A percentile compares a stretch with the other conserved stretches of the same genome.
Conservation (phyloP, 345 rosid genomes). For the Euphorbia peplus region DNA sequence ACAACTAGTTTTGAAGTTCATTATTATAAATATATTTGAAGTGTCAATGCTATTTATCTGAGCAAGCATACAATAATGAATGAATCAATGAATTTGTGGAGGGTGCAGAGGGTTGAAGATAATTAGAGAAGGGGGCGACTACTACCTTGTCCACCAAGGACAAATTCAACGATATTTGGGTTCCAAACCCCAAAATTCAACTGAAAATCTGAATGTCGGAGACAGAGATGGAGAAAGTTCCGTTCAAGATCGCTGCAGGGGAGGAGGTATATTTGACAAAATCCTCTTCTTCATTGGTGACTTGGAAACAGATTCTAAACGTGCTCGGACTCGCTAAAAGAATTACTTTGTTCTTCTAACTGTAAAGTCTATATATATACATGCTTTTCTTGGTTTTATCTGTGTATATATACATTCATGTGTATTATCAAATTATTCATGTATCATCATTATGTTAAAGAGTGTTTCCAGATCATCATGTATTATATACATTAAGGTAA, state of each 20-base stretch:
- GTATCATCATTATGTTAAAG: too few relatives aligned
- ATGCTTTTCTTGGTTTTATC: too few relatives aligned
- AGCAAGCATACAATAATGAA: too few relatives aligned
- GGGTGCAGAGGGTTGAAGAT: slow-evolving; percentile 51
- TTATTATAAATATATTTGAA: too few relatives aligned
- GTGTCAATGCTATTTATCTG: too few relatives aligned
- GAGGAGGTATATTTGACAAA: slow-evolving; percentile 41
- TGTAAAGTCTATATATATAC: too few relatives aligned
- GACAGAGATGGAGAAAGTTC: slow-evolving; percentile 16
- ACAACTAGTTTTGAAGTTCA: too few relatives aligned
- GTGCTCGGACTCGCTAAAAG: slow-evolving; percentile 17
- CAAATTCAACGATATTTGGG: slow-evolving; percentile 51
- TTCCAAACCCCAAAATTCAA: slow-evolving; percentile 26
- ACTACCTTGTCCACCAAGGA: slow-evolving; percentile 55
- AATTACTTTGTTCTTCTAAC: too few relatives aligned
- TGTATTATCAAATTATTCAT: too few relatives aligned
- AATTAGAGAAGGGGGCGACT: slow-evolving; percentile 51
- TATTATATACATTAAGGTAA: too few relatives aligned
- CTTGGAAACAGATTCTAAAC: slow-evolving; percentile 48
- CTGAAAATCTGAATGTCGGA: background rate
- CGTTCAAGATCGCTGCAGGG: slow-evolving; percentile 10
- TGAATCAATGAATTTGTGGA: background rate
- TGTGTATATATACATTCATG: too few relatives aligned
- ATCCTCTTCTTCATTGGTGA: slow-evolving; percentile 57
- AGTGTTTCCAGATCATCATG: too few relatives aligned